Conservation (phyloP, 495 filamentous ascomycete species). For the Glarea lozoyensis region DNA sequence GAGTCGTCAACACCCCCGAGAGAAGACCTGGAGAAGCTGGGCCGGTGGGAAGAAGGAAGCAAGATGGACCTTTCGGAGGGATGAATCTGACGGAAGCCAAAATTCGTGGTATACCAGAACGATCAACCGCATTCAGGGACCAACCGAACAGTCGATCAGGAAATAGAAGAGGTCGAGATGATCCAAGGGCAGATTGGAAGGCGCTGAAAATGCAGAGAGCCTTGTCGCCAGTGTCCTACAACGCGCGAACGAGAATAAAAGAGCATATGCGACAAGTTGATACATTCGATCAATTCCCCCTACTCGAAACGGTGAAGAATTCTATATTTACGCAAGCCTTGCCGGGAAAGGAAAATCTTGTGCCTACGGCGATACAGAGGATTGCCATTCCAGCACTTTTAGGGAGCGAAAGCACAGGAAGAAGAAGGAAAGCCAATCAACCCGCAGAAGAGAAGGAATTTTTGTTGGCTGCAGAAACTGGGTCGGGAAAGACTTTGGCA, state of each 20-base stretch:
- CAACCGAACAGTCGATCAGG: conserved; percentile 28
- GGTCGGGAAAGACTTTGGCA: conserved; percentile 91
- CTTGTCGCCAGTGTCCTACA: conserved; percentile 64
- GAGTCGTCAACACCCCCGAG: conserved; percentile 5
- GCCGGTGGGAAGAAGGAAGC: conserved; percentile 25
- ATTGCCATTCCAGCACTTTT: conserved; percentile 77
- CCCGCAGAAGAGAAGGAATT: conserved; percentile 56
- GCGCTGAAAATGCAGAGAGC: conserved; percentile 92
- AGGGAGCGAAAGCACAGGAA: conserved; percentile 28
- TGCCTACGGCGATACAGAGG: conserved; percentile 80
- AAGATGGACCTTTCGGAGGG: conserved; percentile 58
- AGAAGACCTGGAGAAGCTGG: neutral
- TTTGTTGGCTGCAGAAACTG: conserved; percentile 89
- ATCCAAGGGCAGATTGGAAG: conserved; percentile 46
- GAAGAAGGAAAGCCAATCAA: conserved; percentile 1
- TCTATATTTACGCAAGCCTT: conserved; percentile 64
- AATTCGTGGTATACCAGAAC: conserved; percentile 28
- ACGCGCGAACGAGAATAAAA: conserved; percentile 59
- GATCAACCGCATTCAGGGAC: conserved; percentile 21
- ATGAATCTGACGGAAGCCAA: conserved; percentile 71
- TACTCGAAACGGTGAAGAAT: conserved; percentile 65
- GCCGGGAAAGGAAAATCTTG: conserved; percentile 57
- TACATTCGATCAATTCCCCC: conserved; percentile 69
- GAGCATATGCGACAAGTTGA: conserved; percentile 55
- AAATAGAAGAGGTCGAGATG: conserved; percentile 21